A percentile compares a stretch with the other conserved stretches of the same genome.
These are phyloP conservation scores for Passalora sequoiae DNA, from an alignment of 2,329 filamentous ascomycete species.

Conservation along the genomic window DNA sequence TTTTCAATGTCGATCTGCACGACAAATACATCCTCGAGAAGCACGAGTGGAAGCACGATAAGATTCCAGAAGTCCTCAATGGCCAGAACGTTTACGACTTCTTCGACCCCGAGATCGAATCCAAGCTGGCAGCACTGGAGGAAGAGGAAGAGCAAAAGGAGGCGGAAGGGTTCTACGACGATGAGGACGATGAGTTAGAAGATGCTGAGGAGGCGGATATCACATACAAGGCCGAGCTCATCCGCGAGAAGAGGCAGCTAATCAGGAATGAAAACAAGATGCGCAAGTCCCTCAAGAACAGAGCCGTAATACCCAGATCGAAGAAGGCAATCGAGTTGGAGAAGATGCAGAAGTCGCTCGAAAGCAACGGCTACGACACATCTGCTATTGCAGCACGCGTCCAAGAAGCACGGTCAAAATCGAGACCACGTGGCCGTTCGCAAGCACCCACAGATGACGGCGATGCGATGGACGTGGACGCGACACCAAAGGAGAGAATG, in stretches of 20 bases:
- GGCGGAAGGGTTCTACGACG: slow-evolving; percentile 82
- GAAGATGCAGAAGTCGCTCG: slow-evolving; percentile 79
- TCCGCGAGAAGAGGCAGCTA: slow-evolving; percentile 87
- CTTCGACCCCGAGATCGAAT: slow-evolving; percentile 92
- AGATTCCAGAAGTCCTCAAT: slow-evolving; percentile 87
- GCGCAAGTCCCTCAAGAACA: slow-evolving; percentile 96
- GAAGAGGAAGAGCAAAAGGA: slow-evolving; percentile 93
- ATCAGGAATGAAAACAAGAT: slow-evolving; percentile 93
- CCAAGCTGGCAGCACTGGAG: slow-evolving; percentile 84
- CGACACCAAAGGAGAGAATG: slow-evolving; percentile 35
- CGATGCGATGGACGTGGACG: slow-evolving; percentile 67
- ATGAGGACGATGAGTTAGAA: slow-evolving; percentile 70
- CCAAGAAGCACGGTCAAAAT: slow-evolving; percentile 56
- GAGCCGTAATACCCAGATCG: slow-evolving; percentile 83
- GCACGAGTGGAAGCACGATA: slow-evolving; percentile 92
- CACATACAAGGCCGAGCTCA: slow-evolving; percentile 85
- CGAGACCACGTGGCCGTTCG: slow-evolving; percentile 66
- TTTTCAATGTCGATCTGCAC: slow-evolving; percentile 90
- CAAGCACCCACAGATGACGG: slow-evolving; percentile 55
- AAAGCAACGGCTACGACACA: slow-evolving; percentile 80
- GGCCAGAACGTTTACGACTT: slow-evolving; percentile 98
- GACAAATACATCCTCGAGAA: slow-evolving; percentile 82
- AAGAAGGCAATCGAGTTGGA: slow-evolving; percentile 75
- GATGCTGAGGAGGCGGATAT: slow-evolving; percentile 86
- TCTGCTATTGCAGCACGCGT: slow-evolving; percentile 63